Evolutionary conservation across 176 grass and related monocot genomes (phyloP), one percentile per base, ranked within the genome.

Genomic region (Oryza meyeriana): DNA sequence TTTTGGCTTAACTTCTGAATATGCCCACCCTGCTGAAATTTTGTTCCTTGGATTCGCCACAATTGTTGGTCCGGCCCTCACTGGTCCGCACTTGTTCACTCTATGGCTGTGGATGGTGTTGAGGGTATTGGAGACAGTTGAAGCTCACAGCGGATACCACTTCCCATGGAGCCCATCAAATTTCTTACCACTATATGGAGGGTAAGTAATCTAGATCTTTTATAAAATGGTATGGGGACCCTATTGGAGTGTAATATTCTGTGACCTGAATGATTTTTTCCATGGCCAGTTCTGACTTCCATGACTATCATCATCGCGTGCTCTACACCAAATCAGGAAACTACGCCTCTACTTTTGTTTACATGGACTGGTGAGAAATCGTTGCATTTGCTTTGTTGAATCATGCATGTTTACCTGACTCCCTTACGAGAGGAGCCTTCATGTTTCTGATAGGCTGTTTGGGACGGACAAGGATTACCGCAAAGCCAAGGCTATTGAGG

Each of bases 81-180:
- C 95, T 24, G 95, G 95, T 13, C 95, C 95, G 20, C 95, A 97
- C 77, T 42, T 98, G 71, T 91, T 94, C 70, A 98, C 95, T 14
- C 80, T 98, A 14, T 93, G 95, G 95, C 28, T 94, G 18, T 98
- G 95, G 95, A 93, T 97, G 92, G 79, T 87, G 32, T 82, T 97
- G 83, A 90, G 94, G 80, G 87, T 97, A 57, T 64, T 97, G 59
- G 94, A 97, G 88, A 97, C 92, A 6, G 94, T 97, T 25, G 94
- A 97, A 87, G 91, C 91, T 86, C 94, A 97, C 86, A 93, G 95
- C 17, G 95, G 95, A 36, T 98, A 94, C 63, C 95, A 94, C 57
- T 98, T 98, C 71, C 92, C 95, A 9, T 98, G 92, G 92, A 98
- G 90, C 88, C 95, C 95, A 39, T 98, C 95, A 26, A 98, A 98